These are phyloP conservation scores for Rhizopus delemar DNA, from an alignment of 371 early-diverging fungal species.

Conservation along the genomic window DNA sequence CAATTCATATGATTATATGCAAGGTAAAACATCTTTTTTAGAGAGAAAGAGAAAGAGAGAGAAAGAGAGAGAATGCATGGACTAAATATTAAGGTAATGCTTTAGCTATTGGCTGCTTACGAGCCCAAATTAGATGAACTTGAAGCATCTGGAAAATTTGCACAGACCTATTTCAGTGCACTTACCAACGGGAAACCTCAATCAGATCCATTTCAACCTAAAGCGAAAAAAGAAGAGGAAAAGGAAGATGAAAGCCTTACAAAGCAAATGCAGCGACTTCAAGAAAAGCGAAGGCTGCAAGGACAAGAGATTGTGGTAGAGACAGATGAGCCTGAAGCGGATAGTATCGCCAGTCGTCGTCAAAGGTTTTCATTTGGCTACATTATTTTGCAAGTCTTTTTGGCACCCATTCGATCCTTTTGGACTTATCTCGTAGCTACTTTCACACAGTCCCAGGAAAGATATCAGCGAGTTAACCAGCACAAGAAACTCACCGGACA, in stretches of 20 bases:
- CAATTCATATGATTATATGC: slow-evolving; percentile 59
- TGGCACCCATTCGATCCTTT: slow-evolving; percentile 37
- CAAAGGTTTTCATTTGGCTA: slow-evolving; percentile 47
- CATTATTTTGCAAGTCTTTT: slow-evolving; percentile 45
- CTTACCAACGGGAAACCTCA: slow-evolving; percentile 15
- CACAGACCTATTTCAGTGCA: slow-evolving; percentile 33
- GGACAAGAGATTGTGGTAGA: slow-evolving; percentile 25
- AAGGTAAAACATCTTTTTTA: slow-evolving; percentile 39
- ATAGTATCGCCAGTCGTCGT: background rate
- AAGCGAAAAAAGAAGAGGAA: slow-evolving; percentile 14
- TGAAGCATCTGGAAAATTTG: slow-evolving; percentile 35
- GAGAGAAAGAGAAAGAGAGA: too few relatives aligned
- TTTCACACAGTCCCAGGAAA: slow-evolving; percentile 47
- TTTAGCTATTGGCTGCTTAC: slow-evolving; percentile 33
- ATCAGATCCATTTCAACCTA: slow-evolving; percentile 14
- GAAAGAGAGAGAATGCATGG: too few relatives aligned
- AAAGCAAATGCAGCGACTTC: slow-evolving; percentile 43
- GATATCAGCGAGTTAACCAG: slow-evolving; percentile 43
- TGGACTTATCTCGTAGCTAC: slow-evolving; percentile 37
- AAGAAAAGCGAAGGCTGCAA: slow-evolving; percentile 35
- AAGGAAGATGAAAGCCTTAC: slow-evolving; percentile 26
- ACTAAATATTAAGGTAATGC: background rate
- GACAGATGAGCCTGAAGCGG: slow-evolving; percentile 4
- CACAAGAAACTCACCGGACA: slow-evolving; percentile 43
- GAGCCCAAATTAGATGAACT: slow-evolving; percentile 31